phyloP scores from a whole-genome alignment of 192 early-diverging fungal genomes.

The Podila horticola region DNA sequence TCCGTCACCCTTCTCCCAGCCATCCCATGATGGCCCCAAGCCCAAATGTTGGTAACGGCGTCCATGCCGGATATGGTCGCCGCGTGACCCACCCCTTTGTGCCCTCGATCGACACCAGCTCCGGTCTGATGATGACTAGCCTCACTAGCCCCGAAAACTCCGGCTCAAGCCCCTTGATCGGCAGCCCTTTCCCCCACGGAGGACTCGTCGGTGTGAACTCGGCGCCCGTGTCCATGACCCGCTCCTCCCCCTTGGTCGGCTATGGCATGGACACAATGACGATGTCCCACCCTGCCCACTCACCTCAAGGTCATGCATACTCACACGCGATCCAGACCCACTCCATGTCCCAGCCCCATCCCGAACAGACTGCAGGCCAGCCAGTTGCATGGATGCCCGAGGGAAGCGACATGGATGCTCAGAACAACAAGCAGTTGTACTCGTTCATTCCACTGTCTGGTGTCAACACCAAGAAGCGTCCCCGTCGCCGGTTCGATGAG shows the following conservation, averaged over 20 bases:
- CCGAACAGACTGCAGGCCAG: not conserved
- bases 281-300: constrained; percentile 10
- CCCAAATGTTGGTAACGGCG: not conserved
- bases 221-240: constrained; percentile 22
- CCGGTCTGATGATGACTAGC: constrained; percentile 25
- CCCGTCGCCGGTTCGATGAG: constrained; percentile 69
- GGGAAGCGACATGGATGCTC: constrained; percentile 13
- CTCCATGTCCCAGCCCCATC: not conserved
- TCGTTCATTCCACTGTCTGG: constrained; percentile 68
- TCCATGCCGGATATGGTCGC: constrained; percentile 15
- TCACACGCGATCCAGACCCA: not conserved
- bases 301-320: not conserved
- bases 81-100: constrained; percentile 49
- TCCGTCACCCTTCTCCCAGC: constrained; percentile 7
- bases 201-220: constrained; percentile 18
- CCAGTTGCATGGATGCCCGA: constrained; percentile 24
- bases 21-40: constrained; percentile 23
- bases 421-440: constrained; percentile 52
- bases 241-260: constrained; percentile 40
- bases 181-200: constrained; percentile 30
- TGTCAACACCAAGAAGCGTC: constrained; percentile 65
- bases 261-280: constrained; percentile 43
- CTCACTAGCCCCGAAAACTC: constrained; percentile 45
- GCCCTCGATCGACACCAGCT: constrained; percentile 45
- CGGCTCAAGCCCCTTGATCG: constrained; percentile 39